These are phyloP conservation scores for Neoarthrinium moseri DNA, from an alignment of 2,329 filamentous ascomycete species.

Conservation along the genomic window DNA sequence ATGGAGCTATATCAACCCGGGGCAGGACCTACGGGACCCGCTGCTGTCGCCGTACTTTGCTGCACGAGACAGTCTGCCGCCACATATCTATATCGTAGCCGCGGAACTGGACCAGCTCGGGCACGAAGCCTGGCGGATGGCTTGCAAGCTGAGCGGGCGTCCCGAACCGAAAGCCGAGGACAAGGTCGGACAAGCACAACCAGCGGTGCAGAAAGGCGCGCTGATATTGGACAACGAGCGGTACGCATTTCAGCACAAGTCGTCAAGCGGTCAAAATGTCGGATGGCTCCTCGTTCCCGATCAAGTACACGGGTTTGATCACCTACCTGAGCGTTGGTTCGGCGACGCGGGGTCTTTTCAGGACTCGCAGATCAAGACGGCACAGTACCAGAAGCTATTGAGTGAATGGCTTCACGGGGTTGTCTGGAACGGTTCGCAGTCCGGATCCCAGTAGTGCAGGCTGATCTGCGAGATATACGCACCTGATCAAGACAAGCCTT, in stretches of 20 bases:
- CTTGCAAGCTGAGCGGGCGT: constrained; percentile 31
- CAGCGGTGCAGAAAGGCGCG: constrained; percentile 13
- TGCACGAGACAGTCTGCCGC: constrained; percentile 33
- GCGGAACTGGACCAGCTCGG: constrained; percentile 46
- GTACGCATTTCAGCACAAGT: constrained; percentile 32
- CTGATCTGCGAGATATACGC: constrained; percentile 4
- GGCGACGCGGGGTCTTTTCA: constrained; percentile 26
- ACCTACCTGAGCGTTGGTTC: constrained; percentile 22
- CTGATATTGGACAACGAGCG: constrained; percentile 31
- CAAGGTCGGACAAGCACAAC: constrained; percentile 24
- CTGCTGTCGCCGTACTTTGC: constrained; percentile 38
- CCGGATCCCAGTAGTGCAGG: constrained; percentile 10
- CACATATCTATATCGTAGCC: constrained; percentile 40
- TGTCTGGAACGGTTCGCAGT: constrained; percentile 23
- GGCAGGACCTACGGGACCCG: constrained; percentile 33
- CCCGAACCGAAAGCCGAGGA: constrained; percentile 23
- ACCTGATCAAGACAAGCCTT: constrained; percentile 10
- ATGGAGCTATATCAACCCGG: constrained; percentile 39
- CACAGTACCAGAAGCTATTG: constrained; percentile 25
- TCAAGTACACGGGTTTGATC: constrained; percentile 39
- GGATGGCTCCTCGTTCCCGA: constrained; percentile 43
- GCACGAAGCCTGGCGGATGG: constrained; percentile 38
- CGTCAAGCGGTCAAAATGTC: constrained; percentile 24
- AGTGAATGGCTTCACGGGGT: constrained; percentile 28
- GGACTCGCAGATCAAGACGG: constrained; percentile 29